phyloP scores from a whole-genome alignment of 495 filamentous ascomycete genomes.

The Schizothecium vesticola region DNA sequence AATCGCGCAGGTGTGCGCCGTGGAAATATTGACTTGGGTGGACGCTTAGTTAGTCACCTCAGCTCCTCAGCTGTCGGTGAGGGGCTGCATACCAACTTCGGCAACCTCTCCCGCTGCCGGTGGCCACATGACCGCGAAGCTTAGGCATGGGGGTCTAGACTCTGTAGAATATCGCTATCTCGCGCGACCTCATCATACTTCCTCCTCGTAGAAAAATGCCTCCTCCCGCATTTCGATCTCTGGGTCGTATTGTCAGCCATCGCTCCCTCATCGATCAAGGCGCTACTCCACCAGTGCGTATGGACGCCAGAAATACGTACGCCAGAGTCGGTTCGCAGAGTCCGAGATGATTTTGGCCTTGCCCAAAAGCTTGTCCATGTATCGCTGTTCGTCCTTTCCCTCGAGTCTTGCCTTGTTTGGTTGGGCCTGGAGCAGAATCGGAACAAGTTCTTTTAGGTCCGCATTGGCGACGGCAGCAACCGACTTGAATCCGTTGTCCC shows the following conservation, averaged over 20 bases:
- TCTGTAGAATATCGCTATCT: not conserved
- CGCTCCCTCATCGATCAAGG: no score
- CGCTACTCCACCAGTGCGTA: no score
- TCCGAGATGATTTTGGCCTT: constrained; percentile 66
- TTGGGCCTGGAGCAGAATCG: constrained; percentile 66
- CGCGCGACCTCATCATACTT: constrained; percentile 17
- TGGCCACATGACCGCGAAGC: not conserved
- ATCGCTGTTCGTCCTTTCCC: constrained; percentile 56
- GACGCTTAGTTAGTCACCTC: not conserved
- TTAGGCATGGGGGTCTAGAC: not conserved
- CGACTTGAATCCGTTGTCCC: constrained; percentile 70
- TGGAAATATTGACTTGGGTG: not conserved
- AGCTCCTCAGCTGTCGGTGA: constrained; percentile 7
- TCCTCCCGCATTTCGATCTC: constrained; percentile 45
- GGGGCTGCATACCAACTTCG: constrained; percentile 11
- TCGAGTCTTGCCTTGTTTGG: constrained; percentile 57
- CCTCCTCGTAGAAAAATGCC: constrained; percentile 28
- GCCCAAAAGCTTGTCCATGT: constrained; percentile 55
- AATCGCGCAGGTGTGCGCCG: not conserved
- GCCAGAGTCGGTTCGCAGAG: constrained; percentile 69
- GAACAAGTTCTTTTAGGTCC: constrained; percentile 59
- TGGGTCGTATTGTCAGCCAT: constrained; percentile 6
- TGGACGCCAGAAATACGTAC: constrained; percentile 40
- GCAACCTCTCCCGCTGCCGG: not conserved
- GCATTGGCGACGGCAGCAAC: constrained; percentile 64